Evolutionary conservation across 2,329 filamentous ascomycete genomes (phyloP).

Genomic region (Tetracladium maxilliforme): DNA sequence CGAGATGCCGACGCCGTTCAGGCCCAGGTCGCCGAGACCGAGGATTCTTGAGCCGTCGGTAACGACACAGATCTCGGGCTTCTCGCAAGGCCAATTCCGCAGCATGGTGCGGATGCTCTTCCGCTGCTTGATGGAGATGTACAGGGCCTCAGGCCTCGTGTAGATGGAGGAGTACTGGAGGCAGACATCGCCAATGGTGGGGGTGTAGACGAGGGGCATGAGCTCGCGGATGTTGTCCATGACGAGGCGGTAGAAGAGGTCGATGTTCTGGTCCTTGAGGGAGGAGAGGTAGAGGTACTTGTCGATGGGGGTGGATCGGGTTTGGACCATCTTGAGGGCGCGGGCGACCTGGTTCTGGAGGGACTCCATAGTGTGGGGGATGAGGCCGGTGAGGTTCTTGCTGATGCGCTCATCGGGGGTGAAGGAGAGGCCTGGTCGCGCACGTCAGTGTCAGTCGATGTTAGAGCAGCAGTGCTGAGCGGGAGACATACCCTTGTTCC

Average conservation of each 20-base stretch:
- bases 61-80: conserved; percentile 91
- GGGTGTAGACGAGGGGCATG: conserved; percentile 77
- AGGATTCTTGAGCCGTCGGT: conserved; percentile 90
- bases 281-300: conserved; percentile 72
- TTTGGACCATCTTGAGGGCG: conserved; percentile 62
- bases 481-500: conserved; percentile 44
- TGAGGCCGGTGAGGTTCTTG: conserved; percentile 51
- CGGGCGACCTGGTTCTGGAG: conserved; percentile 44
- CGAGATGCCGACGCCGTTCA: conserved; percentile 96
- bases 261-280: conserved; percentile 60
- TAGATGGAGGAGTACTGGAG: conserved; percentile 92
- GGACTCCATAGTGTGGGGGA: conserved; percentile 49
- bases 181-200: conserved; percentile 90
- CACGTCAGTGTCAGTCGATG: conserved; percentile 3
- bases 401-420: conserved; percentile 45
- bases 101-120: conserved; percentile 82
- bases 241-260: conserved; percentile 72
- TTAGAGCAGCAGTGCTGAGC: conserved; percentile 3
- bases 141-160: conserved; percentile 87
- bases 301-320: conserved; percentile 57
- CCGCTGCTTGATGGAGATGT: conserved; percentile 89
- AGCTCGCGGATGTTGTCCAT: conserved; percentile 65
- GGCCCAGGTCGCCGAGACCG: conserved; percentile 84
- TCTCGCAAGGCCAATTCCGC: conserved; percentile 78
- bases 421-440: conserved; percentile 40